Percentiles rank a stretch among this genome's conserved stretches.
phyloP scores from a whole-genome alignment of 2,329 filamentous ascomycete genomes.

The Aspergillus clavatus region DNA sequence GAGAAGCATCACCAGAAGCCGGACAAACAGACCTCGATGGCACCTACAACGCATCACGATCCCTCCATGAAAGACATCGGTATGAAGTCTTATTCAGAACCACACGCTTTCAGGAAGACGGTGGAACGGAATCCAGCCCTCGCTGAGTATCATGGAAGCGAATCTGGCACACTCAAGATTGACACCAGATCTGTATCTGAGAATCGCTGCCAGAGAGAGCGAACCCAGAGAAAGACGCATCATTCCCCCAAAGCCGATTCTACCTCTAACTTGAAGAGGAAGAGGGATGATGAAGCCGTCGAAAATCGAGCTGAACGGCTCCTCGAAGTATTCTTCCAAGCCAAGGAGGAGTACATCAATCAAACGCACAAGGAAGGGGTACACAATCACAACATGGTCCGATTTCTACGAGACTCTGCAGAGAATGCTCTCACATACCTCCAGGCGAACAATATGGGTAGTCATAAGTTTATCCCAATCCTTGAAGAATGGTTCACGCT shows the following conservation, averaged over 20 bases:
- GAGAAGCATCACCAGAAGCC: neutral
- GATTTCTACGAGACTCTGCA: conserved; percentile 42
- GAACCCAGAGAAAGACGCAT: no score
- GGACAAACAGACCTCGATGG: neutral
- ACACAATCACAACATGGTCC: conserved; percentile 25
- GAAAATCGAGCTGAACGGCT: conserved; percentile 15
- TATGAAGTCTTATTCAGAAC: no score
- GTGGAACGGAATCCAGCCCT: no score
- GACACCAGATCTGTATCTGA: no score
- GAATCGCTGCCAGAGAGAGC: no score
- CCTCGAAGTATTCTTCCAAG: conserved; percentile 31
- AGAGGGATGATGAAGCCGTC: neutral
- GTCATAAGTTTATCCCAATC: conserved; percentile 16
- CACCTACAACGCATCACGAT: no score
- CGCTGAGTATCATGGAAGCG: no score
- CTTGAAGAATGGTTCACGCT: conserved; percentile 30
- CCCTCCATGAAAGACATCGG: no score
- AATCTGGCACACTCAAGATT: no score
- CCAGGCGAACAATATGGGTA: neutral
- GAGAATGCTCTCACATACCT: conserved; percentile 32
- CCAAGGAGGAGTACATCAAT: conserved; percentile 35
- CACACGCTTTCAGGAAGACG: no score
- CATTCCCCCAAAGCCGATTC: no score
- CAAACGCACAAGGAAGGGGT: conserved; percentile 21
- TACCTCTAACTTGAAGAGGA: neutral